phyloP scores from a whole-genome alignment of 257 asterid species.

The Nicotiana paniculata region DNA sequence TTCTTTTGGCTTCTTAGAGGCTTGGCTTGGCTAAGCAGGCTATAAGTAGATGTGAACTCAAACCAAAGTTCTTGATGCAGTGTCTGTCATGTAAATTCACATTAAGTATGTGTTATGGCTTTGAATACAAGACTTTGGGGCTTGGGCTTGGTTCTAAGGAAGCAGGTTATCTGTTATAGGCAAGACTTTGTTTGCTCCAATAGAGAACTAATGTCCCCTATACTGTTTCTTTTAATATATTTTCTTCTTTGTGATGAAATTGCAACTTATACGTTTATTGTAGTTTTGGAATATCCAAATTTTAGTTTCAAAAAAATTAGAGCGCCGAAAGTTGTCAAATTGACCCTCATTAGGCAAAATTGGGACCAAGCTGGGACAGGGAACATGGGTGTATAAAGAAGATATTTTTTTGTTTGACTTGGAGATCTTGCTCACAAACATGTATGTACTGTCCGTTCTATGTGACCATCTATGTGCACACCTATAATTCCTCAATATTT shows the following conservation, averaged over 20 bases:
- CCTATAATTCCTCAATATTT: too few species aligned
- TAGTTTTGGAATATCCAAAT: not conserved
- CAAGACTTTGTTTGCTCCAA: not conserved
- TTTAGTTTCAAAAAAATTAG: not conserved
- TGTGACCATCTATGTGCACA: not conserved
- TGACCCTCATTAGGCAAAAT: not conserved
- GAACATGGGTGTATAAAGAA: not conserved
- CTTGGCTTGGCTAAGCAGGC: too few species aligned
- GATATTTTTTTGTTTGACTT: not conserved
- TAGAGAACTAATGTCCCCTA: not conserved
- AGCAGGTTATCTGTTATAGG: not conserved
- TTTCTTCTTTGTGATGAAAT: not conserved
- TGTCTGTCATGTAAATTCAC: not conserved
- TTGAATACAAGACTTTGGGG: not conserved
- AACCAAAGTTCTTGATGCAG: not conserved
- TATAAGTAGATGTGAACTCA: not conserved
- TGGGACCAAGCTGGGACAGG: not conserved
- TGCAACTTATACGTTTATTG: not conserved
- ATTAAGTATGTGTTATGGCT: not conserved
- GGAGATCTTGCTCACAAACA: not conserved
- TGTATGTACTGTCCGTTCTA: not conserved
- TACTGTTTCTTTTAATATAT: not conserved
- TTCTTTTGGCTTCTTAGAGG: too few species aligned
- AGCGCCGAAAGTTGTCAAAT: not conserved
- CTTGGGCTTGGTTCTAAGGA: not conserved